Base-by-base conservation (phyloP, 495 filamentous ascomycete species). In the Penicillium longicatenatum region DNA sequence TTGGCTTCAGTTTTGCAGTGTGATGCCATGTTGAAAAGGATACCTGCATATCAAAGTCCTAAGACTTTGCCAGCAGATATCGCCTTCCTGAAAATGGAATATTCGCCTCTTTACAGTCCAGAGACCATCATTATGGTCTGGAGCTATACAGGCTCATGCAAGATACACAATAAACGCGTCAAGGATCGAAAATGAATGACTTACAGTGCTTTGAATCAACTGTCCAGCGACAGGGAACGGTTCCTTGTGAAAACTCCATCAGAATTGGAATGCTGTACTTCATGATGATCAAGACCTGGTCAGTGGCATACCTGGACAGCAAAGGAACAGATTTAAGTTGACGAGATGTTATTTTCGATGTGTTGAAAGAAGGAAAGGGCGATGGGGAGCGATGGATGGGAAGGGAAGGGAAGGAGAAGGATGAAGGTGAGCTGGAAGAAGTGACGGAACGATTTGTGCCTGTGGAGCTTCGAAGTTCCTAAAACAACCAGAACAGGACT, bases 181-280 rank as follows among this genome's bases (percentile, higher is more conserved):
- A 11, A 4, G 2, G 10, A 7, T 12, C 19, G n/a, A 42, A 6
- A 46, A 29, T 39, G 24, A 52, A 4, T 9, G 5, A 55, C 66
- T 68, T 51, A 68, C 66, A 68, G 12, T 66, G 41, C 46, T 37
- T 50, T 31, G 59, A 57, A 41, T 60, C 41, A 11, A 19, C 35
- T 14, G 60, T 68, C 66, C 66, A 68, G 48, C 58, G 64, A 29
- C 73, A 65, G 24, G 66, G 56, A 19, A 74, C 66, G 21, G 51
- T 50, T 26, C 67, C 70, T 17, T 64, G 64, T 48, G 58, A 65
- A 14, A 77, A 45, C 41, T 65, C 72, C 71, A 75, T 54, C 46
- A 79, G 67, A 29, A 71, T 71, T 52, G 64, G 69, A 52, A 75
- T 64, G 30, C 64, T 68, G 61, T 79, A 79, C 63, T 63, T 76